Evolutionary conservation across 2,329 filamentous ascomycete genomes (phyloP).

Genomic region (Talaromyces sp.): DNA sequence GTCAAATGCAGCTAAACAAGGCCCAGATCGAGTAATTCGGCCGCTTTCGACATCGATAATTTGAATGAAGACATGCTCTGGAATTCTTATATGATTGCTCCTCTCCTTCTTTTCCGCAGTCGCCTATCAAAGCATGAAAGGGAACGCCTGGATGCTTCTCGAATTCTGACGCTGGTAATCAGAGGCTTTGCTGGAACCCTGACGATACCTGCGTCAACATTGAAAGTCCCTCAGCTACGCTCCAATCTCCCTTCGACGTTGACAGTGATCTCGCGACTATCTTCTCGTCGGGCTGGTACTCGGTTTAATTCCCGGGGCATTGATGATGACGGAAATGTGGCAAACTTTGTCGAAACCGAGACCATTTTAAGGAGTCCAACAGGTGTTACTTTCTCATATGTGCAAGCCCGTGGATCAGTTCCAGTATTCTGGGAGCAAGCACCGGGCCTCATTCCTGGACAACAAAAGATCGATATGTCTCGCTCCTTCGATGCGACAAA

Average conservation of each 20-base stretch:
- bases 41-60: conserved; percentile 83
- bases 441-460: conserved; percentile 78
- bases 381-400: conserved; percentile 81
- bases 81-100: conserved; percentile 98
- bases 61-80: conserved; percentile 90
- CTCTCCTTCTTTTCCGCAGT: conserved; percentile 82
- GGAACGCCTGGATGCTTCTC: conserved; percentile 73
- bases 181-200: conserved; percentile 87
- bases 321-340: conserved; percentile 94
- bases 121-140: conserved; percentile 71
- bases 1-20: conserved; percentile 14
- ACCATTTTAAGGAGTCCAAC: conserved; percentile 82
- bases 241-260: conserved; percentile 76
- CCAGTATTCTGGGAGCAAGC: conserved; percentile 97
- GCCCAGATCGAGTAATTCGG: conserved; percentile 64
- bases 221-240: conserved; percentile 61
- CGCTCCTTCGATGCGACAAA: conserved; percentile 86
- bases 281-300: conserved; percentile 85
- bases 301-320: conserved; percentile 96
- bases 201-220: conserved; percentile 70
- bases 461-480: conserved; percentile 91
- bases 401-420: conserved; percentile 85
- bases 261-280: conserved; percentile 86
- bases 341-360: conserved; percentile 98
- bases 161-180: conserved; percentile 88